Base-by-base conservation (phyloP, 176 grass and related monocot species). In the Phoenix roebelenii region DNA sequence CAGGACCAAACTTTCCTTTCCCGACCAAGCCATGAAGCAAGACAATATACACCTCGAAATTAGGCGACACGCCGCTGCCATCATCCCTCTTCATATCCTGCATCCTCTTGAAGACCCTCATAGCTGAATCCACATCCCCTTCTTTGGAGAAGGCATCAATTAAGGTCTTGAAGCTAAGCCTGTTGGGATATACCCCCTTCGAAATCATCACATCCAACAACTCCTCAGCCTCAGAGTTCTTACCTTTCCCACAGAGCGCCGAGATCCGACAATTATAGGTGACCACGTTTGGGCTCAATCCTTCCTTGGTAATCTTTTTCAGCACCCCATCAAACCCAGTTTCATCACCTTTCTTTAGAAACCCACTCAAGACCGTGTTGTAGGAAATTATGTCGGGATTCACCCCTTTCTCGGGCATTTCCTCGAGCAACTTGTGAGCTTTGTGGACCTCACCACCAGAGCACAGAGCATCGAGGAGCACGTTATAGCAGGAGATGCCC, bases 211-310 rank as follows among this genome's bases (percentile, higher is more conserved):
- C 74, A 24, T 76, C 63, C 23, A 89, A 57, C 57, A 89, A 58
- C 70, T 95, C 85, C 15, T 61, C 61, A 3, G 90, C 82, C 60
- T 95, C 63, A 32, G 77, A 81, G 73, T 61, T 81, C 69, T 77
- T 83, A 16, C 73, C 73, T 65, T 78, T 83, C 0, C 61, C 68
- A 29, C 82, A 86, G 16, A 83, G 79, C 3, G 65, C 53, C 14
- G 76, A 25, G 75, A 95, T 89, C 57, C 79, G 78, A 70, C 80
- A 76, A 61, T 86, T 85, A 64, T 83, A 95, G 9, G 90, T 95
- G 9, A 28, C 30, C 20, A 78, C 73, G 6, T 67, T 86, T 49
- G 76, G 85, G 32, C 60, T 77, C 7, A 95, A 59, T 5, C 63
- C 29, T 39, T 35, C 70, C 26, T 28, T 25, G 44, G 50, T 55